phyloP scores from a whole-genome alignment of 108 stramenopile species.

The Pseudonitzschia pungens region DNA sequence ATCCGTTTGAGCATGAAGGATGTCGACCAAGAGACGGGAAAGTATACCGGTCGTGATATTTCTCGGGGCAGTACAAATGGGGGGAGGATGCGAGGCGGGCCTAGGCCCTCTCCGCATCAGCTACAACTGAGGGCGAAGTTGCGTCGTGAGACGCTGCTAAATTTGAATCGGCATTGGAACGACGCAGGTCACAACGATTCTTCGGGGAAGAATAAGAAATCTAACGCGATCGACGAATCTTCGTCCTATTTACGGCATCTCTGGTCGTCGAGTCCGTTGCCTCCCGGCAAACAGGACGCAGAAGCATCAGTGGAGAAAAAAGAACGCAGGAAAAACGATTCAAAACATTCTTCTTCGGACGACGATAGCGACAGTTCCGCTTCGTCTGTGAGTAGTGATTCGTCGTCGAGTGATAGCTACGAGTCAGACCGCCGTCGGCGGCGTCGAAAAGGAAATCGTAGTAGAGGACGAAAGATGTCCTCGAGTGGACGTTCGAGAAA shows the following conservation, averaged over 20 bases:
- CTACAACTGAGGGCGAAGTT: constrained; percentile 30
- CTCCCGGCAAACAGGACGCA: constrained; percentile 15
- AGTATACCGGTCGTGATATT: constrained; percentile 22
- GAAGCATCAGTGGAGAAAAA: constrained; percentile 4
- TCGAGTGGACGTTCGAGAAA: not conserved
- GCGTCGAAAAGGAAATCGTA: constrained; percentile 2
- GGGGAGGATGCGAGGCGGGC: constrained; percentile 32
- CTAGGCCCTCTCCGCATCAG: constrained; percentile 30
- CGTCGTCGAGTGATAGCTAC: constrained; percentile 15
- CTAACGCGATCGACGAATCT: constrained; percentile 24
- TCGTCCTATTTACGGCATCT: constrained; percentile 35
- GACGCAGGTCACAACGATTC: not conserved
- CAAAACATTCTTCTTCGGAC: constrained; percentile 35
- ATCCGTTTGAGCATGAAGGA: constrained; percentile 69
- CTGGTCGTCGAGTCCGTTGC: constrained; percentile 44
- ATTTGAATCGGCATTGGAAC: constrained; percentile 19
- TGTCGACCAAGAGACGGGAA: constrained; percentile 63
- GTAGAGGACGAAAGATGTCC: constrained; percentile 9
- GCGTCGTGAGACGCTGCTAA: constrained; percentile 24
- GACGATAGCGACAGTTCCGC: constrained; percentile 29
- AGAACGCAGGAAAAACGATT: constrained; percentile 7
- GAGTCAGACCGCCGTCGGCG: constrained; percentile 24
- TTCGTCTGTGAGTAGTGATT: constrained; percentile 25
- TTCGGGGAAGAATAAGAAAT: constrained; percentile 4
- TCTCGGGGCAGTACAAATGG: constrained; percentile 29